A percentile compares a stretch with the other conserved stretches of the same genome.
These are phyloP conservation scores for Vaccinium vitisidaea DNA, from an alignment of 148 eudicot genomes.

Conservation along the genomic window DNA sequence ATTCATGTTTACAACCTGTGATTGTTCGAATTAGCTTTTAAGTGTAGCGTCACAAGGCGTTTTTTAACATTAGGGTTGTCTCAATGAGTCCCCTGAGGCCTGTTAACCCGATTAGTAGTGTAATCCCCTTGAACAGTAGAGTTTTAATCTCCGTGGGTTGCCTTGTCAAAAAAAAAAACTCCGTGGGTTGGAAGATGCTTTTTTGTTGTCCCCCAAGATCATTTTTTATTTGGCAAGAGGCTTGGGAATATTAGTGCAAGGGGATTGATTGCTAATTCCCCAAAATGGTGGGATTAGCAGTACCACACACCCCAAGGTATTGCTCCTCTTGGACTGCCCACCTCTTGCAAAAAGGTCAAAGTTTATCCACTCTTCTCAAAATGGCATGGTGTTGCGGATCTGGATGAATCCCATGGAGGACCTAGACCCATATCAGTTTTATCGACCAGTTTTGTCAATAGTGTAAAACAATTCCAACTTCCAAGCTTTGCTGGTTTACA, in stretches of 20 bases:
- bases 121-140: not conserved
- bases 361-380: not conserved
- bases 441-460: not conserved
- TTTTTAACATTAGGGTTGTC: not conserved
- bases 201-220: not conserved
- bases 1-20: not conserved
- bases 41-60: not conserved
- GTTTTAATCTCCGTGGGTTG: not conserved
- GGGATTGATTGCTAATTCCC: not conserved
- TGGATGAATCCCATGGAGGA: not conserved
- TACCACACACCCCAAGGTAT: not conserved
- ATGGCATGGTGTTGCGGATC: not conserved
- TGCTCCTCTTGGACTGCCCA: not conserved
- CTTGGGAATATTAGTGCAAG: not conserved
- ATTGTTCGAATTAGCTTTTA: not conserved
- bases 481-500: not conserved
- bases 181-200: not conserved
- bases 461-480: too few species aligned
- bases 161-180: too few species aligned
- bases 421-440: not conserved
- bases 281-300: not conserved
- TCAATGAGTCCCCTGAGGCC: not conserved
- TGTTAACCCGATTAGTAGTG: not conserved
- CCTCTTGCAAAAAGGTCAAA: not conserved
- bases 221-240: not conserved